phyloP scores from a whole-genome alignment of 306 rosid species.

The Acacia crassicarpa region DNA sequence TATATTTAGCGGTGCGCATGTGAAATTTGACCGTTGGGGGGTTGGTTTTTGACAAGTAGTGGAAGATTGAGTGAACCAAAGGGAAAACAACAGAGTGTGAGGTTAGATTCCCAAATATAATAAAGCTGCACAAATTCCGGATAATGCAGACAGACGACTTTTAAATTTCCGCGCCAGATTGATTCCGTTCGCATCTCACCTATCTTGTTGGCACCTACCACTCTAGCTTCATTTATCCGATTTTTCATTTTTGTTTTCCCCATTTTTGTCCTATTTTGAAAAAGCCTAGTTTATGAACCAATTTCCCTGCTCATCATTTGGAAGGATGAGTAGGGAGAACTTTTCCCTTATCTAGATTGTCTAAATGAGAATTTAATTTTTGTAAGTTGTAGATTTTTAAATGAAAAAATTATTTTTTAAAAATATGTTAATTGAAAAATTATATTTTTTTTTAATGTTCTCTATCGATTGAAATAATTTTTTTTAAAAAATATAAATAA shows the following conservation, averaged over 20 bases:
- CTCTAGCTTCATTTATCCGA: not conserved
- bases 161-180: constrained; percentile 35
- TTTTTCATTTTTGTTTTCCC: not conserved
- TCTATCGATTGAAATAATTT: too few relatives aligned
- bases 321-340: too few relatives aligned
- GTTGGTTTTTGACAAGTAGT: constrained; percentile 28
- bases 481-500: too few relatives aligned
- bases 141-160: constrained; percentile 15
- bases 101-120: constrained; percentile 40
- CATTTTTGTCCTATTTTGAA: not conserved
- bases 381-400: too few relatives aligned
- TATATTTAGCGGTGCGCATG: constrained; percentile 50
- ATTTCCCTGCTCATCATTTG: too few relatives aligned
- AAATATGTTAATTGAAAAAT: too few relatives aligned
- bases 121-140: constrained; percentile 29
- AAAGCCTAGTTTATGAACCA: not conserved
- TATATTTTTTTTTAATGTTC: too few relatives aligned
- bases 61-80: constrained; percentile 31
- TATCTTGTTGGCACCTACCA: not conserved
- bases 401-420: too few relatives aligned
- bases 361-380: too few relatives aligned
- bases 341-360: too few relatives aligned
- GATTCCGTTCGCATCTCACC: not conserved
- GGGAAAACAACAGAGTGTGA: constrained; percentile 47
- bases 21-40: constrained; percentile 65